Percentiles rank a stretch among this genome's conserved stretches.
These are phyloP conservation scores for Isatis lusitanica DNA, from an alignment of 441 rosid species.

Conservation along the genomic window DNA sequence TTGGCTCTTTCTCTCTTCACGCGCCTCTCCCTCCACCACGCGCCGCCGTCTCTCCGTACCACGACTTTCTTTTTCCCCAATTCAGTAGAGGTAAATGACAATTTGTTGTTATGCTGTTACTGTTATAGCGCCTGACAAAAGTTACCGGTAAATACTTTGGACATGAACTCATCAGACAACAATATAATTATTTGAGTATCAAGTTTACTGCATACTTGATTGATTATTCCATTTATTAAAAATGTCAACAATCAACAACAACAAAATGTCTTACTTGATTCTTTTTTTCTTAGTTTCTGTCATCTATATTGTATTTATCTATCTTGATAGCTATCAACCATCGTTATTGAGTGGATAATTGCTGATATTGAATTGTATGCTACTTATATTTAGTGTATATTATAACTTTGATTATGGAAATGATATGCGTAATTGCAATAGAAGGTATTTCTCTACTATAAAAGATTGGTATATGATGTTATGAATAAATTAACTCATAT, in stretches of 20 bases:
- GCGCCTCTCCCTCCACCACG: conserved; percentile 28
- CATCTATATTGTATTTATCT: not conserved
- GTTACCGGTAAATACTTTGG: not conserved
- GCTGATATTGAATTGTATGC: no score
- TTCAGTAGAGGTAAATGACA: not conserved
- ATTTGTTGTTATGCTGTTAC: not conserved
- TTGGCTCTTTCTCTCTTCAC: conserved; percentile 6
- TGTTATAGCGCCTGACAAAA: not conserved
- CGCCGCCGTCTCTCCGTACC: conserved; percentile 41
- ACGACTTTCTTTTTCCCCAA: not conserved
- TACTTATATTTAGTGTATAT: no score
- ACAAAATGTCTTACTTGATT: no score
- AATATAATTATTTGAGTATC: not conserved
- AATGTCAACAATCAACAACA: no score
- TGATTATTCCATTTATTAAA: not conserved
- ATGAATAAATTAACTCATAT: not conserved
- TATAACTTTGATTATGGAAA: no score
- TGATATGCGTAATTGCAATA: no score
- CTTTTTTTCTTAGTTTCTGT: not conserved
- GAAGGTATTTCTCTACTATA: no score
- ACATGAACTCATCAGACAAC: not conserved
- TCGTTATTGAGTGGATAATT: no score
- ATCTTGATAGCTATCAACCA: no score
- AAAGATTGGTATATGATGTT: no score
- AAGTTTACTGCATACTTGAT: not conserved